phyloP scores from a whole-genome alignment of 2,329 filamentous ascomycete genomes.

The Aureobasidium sp. region DNA sequence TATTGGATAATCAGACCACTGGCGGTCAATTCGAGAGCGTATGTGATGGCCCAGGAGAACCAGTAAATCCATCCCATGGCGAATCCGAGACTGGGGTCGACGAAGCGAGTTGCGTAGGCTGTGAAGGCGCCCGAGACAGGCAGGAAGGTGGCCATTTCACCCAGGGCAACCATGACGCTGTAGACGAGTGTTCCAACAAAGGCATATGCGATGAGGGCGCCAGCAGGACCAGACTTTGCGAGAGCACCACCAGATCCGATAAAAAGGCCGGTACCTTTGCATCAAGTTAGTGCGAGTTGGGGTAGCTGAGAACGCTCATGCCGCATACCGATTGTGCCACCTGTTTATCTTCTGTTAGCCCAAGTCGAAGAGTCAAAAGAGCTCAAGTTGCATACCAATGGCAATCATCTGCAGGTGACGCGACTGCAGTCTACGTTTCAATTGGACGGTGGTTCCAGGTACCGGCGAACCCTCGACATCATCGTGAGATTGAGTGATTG shows the following conservation, averaged over 20 bases:
- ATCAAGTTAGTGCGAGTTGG: no score
- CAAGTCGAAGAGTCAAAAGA: not conserved
- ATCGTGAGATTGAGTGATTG: not conserved
- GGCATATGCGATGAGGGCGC: conserved; percentile 38
- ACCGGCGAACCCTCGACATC: conserved; percentile 11
- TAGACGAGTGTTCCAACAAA: conserved; percentile 42
- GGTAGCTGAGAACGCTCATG: no score
- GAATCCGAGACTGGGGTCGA: conserved; percentile 41
- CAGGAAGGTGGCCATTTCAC: conserved; percentile 56
- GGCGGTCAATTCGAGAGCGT: conserved; percentile 34
- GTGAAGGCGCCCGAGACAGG: conserved; percentile 50
- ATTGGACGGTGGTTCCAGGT: conserved; percentile 26
- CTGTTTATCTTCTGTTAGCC: conserved; percentile 11
- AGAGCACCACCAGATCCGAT: conserved; percentile 35
- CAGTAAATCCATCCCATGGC: conserved; percentile 43
- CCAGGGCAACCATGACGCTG: conserved; percentile 42
- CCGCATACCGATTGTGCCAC: conserved; percentile 30
- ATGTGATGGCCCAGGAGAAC: conserved; percentile 38
- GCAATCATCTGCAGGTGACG: conserved; percentile 35
- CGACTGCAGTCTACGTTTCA: conserved; percentile 30
- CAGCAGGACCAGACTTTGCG: conserved; percentile 35
- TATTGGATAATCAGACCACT: conserved; percentile 35
- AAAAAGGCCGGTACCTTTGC: conserved; percentile 35
- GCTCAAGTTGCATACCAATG: conserved; percentile 22
- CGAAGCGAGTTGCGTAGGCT: conserved; percentile 42